Conservation (phyloP, 179 eudicot species). For the Carnegiea gigantea region DNA sequence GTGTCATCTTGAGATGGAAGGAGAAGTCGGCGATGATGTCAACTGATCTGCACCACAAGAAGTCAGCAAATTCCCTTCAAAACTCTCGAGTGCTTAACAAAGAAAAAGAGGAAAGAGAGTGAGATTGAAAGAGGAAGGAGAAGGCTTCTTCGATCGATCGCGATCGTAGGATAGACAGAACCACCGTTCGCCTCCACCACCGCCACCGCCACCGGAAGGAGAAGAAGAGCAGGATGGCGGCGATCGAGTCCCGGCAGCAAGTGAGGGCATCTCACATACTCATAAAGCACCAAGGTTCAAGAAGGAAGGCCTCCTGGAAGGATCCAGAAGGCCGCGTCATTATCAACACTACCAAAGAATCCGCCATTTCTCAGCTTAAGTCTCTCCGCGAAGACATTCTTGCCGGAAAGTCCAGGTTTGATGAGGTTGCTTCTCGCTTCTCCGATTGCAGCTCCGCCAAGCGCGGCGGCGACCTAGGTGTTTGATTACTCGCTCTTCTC, state of each 20-base stretch:
- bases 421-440: conserved; percentile 52
- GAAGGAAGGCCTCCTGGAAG: conserved; percentile 84
- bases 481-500: not conserved
- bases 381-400: conserved; percentile 63
- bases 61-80: not conserved
- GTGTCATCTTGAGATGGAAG: no score
- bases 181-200: not conserved
- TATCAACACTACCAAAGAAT: conserved; percentile 54
- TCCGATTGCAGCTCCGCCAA: conserved; percentile 90
- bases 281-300: conserved; percentile 77
- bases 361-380: conserved; percentile 65
- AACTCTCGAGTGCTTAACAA: not conserved
- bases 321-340: conserved; percentile 84
- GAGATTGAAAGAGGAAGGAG: conserved; percentile 54
- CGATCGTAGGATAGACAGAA: conserved; percentile 26
- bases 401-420: conserved; percentile 54
- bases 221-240: conserved; percentile 20
- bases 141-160: conserved; percentile 32
- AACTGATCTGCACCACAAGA: no score
- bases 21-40: no score
- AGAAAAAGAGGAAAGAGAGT: conserved; percentile 37
- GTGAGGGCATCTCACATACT: conserved; percentile 84
- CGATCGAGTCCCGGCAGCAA: conserved; percentile 36
- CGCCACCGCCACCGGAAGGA: conserved; percentile 27
- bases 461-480: conserved; percentile 87